phyloP scores from a whole-genome alignment of 2,329 filamentous ascomycete species.

The Colletotrichum sp. region DNA sequence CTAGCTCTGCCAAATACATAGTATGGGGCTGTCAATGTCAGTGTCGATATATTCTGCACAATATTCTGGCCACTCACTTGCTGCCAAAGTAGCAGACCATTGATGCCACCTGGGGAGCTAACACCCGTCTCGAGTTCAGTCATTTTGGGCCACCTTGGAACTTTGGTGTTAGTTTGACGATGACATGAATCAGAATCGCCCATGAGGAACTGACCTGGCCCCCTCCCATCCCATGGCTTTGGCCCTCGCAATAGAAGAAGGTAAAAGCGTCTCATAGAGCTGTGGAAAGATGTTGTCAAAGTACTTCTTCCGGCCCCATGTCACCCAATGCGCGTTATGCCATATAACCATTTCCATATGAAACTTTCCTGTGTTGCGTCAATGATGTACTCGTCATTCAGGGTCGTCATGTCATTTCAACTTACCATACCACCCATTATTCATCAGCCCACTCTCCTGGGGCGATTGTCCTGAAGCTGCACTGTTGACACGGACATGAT shows the following conservation, averaged over 20 bases:
- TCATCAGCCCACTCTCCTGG: constrained; percentile 43
- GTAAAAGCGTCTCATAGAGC: constrained; percentile 19
- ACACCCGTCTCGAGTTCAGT: constrained; percentile 41
- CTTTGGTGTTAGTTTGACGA: background rate
- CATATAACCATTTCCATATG: constrained; percentile 50
- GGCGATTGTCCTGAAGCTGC: constrained; percentile 41
- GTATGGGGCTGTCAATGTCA: constrained; percentile 48
- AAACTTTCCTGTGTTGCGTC: constrained; percentile 32
- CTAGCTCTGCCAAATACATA: constrained; percentile 63
- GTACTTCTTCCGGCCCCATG: constrained; percentile 41
- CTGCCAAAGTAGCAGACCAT: constrained; percentile 66
- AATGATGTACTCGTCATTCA: background rate
- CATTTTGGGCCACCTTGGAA: constrained; percentile 54
- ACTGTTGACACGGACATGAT: constrained; percentile 47
- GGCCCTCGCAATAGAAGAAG: constrained; percentile 31
- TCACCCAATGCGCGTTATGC: constrained; percentile 45
- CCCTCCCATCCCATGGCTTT: constrained; percentile 33
- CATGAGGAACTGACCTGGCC: constrained; percentile 25
- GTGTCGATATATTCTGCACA: rapidly evolving
- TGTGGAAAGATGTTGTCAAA: constrained; percentile 41
- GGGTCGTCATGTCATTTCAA: rapidly evolving
- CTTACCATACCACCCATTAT: constrained; percentile 51
- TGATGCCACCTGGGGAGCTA: constrained; percentile 58
- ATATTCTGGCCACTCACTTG: constrained; percentile 35
- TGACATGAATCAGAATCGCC: too few relatives aligned